Evolutionary conservation across 805 yeast genomes (phyloP).

Genomic region (Lachancea meyersii): DNA sequence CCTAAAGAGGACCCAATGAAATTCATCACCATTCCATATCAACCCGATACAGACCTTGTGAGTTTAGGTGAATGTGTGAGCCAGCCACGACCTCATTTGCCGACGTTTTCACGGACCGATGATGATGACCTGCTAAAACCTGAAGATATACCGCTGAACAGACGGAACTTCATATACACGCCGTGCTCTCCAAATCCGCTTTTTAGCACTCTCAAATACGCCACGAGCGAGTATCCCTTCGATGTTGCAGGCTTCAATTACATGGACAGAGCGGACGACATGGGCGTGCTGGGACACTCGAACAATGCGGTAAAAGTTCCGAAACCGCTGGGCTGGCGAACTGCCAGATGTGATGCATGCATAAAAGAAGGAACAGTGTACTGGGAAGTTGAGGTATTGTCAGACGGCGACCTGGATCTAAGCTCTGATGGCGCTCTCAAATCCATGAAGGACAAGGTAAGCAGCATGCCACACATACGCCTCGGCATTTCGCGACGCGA

Average conservation of each 20-base stretch:
- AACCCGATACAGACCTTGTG: conserved; percentile 24
- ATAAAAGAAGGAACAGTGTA: conserved; percentile 75
- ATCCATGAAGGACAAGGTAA: conserved; percentile 24
- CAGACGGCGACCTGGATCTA: conserved; percentile 30
- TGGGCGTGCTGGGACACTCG: conserved; percentile 34
- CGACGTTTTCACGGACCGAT: conserved; percentile 13
- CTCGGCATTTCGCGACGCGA: conserved; percentile 81
- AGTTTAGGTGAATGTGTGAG: conserved; percentile 4
- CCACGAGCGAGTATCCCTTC: conserved; percentile 72
- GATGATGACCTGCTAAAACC: conserved; percentile 20
- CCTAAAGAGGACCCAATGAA: conserved; percentile 17
- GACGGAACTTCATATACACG: conserved; percentile 72
- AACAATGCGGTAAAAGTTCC: conserved; percentile 40
- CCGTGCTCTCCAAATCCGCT: conserved; percentile 68
- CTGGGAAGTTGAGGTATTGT: conserved; percentile 63
- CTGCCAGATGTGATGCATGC: conserved; percentile 66
- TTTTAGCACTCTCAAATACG: conserved; percentile 52
- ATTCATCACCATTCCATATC: conserved; percentile 27
- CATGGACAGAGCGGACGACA: conserved; percentile 59
- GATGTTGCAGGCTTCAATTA: conserved; percentile 24
- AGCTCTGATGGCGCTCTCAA: conserved; percentile 20
- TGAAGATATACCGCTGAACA: conserved; percentile 79
- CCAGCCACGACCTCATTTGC: conserved; percentile 20
- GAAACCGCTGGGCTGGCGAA: conserved; percentile 71
- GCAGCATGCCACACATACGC: conserved; percentile 53